Percentiles rank a stretch among this genome's conserved stretches.
phyloP scores from a whole-genome alignment of 2,329 filamentous ascomycete genomes.

The Nemania sp. region DNA sequence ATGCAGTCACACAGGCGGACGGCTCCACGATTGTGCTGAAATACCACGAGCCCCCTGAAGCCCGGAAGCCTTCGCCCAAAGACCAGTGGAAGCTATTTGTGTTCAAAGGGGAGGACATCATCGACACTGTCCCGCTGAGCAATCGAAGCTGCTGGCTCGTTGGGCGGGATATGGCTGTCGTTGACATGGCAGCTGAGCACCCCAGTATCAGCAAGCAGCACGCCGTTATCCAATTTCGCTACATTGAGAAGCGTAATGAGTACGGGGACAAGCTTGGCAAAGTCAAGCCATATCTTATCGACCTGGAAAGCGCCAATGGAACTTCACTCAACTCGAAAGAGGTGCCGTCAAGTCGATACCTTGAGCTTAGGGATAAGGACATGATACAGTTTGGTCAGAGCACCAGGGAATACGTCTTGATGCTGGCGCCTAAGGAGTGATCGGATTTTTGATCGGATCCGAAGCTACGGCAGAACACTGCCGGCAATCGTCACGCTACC shows the following conservation, averaged over 20 bases:
- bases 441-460: conserved; percentile 31
- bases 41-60: conserved; percentile 93
- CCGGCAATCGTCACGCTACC: background rate
- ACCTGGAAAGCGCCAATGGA: conserved; percentile 91
- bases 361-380: conserved; percentile 87
- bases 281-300: conserved; percentile 87
- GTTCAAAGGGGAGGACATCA: conserved; percentile 80
- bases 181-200: conserved; percentile 83
- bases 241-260: conserved; percentile 81
- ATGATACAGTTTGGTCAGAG: conserved; percentile 86
- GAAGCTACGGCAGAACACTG: conserved; percentile 2
- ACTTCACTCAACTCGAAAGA: conserved; percentile 78
- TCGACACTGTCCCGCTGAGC: conserved; percentile 80
- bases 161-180: conserved; percentile 77
- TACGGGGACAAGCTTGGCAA: conserved; percentile 80
- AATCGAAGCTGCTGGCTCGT: conserved; percentile 87
- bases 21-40: conserved; percentile 82
- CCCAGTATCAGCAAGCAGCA: conserved; percentile 95
- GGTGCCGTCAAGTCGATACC: conserved; percentile 75
- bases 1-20: conserved; percentile 70
- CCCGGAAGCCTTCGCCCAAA: conserved; percentile 78
- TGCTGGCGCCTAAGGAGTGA: conserved; percentile 65
- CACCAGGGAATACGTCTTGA: conserved; percentile 91
- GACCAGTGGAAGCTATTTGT: conserved; percentile 89
- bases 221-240: conserved; percentile 90